Evolutionary conservation across 305 asterid genomes (phyloP).

Genomic region (Rubia balearica): DNA sequence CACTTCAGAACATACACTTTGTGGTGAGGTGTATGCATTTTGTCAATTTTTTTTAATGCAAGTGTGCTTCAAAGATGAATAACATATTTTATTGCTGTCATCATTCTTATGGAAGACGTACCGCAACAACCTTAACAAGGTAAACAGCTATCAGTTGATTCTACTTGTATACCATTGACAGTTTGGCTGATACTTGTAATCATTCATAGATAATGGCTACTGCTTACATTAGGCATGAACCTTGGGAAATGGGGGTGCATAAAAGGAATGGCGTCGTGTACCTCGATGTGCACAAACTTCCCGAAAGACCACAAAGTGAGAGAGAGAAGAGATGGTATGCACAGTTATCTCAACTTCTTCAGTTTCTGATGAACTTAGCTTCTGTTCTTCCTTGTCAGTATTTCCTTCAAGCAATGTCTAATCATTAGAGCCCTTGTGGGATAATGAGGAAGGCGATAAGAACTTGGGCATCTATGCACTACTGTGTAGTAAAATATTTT

Average conservation of each 20-base stretch:
- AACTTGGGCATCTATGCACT: no score
- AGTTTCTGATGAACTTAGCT: background rate
- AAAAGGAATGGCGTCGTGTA: constrained; percentile 87
- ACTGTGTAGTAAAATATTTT: background rate
- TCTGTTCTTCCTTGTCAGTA: background rate
- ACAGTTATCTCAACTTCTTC: constrained; percentile 9
- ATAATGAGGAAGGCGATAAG: no score
- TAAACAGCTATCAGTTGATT: constrained; percentile 23
- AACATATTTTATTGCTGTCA: constrained; percentile 17
- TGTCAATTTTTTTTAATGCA: constrained; percentile 17
- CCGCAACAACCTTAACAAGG: constrained; percentile 98
- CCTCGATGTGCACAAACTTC: constrained; percentile 89
- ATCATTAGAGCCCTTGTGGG: no score
- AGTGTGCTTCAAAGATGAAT: constrained; percentile 19
- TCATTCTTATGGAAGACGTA: constrained; percentile 59
- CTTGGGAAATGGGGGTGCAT: constrained; percentile 99
- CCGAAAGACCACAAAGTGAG: constrained; percentile 87
- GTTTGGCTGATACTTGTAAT: constrained; percentile 18
- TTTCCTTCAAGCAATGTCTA: no score
- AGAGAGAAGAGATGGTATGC: constrained; percentile 79
- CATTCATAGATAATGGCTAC: constrained; percentile 66
- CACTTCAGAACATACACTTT: constrained; percentile 93
- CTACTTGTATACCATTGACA: constrained; percentile 2
- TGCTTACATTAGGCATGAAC: constrained; percentile 83
- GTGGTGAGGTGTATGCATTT: constrained; percentile 60